A percentile compares a stretch with the other conserved stretches of the same genome.
Conservation (phyloP, 116 monocot species). For the Dioscorea cayenensis region DNA sequence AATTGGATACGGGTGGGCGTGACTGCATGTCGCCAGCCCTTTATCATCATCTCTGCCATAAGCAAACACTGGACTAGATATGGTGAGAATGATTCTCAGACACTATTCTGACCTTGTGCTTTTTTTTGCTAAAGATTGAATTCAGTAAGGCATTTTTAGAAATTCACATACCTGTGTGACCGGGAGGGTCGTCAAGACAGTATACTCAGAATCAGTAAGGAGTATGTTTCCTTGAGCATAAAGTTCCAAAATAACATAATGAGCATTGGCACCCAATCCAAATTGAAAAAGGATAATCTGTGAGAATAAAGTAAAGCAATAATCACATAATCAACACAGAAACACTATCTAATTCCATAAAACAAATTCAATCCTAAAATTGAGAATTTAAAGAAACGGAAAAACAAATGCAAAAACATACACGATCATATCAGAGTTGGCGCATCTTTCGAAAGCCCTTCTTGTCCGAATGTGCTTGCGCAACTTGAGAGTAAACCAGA, state of each 20-base stretch:
- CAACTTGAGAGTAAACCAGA: conserved; percentile 98
- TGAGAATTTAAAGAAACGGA: not conserved
- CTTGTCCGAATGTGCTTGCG: conserved; percentile 90
- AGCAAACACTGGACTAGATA: conserved; percentile 3
- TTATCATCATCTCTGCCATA: conserved; percentile 88
- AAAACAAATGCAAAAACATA: conserved; percentile 28
- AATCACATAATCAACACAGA: too few relatives aligned
- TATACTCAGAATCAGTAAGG: conserved; percentile 75
- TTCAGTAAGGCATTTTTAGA: not conserved
- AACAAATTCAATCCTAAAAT: too few relatives aligned
- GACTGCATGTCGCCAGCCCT: conserved; percentile 97
- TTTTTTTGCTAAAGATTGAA: not conserved
- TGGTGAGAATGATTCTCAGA: not conserved
- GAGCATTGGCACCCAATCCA: conserved; percentile 84
- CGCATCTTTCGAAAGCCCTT: conserved; percentile 97
- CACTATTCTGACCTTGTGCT: not conserved
- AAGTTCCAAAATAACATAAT: conserved; percentile 87
- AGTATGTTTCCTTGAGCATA: conserved; percentile 95
- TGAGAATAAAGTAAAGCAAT: conserved; percentile 7
- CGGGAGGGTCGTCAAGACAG: conserved; percentile 88
- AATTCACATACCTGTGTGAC: conserved; percentile 68
- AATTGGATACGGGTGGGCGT: conserved; percentile 89
- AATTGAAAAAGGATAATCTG: conserved; percentile 98
- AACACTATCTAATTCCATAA: too few relatives aligned
- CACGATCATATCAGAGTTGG: conserved; percentile 97